phyloP scores from a whole-genome alignment of 139 green algal genomes.

The Tetraselmis striata region DNA sequence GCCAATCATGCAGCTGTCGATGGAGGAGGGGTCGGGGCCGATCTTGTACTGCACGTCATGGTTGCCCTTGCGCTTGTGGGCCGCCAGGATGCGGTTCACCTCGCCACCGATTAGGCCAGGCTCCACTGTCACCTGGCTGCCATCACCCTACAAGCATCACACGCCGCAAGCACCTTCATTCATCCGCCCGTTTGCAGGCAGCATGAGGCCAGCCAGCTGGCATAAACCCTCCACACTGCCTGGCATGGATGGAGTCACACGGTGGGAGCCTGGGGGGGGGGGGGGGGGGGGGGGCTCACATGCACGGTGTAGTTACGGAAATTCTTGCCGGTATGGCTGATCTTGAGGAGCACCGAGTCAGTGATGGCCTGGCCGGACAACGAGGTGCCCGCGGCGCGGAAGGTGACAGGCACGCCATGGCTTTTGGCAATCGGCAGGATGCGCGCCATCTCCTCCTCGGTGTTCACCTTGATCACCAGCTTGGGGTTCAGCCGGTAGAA shows the following conservation, averaged over 20 bases:
- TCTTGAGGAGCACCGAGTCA: slow-evolving; percentile 91
- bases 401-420: slow-evolving; percentile 88
- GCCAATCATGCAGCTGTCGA: slow-evolving; percentile 87
- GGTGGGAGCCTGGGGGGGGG: no score
- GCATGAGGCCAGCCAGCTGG: neutral
- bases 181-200: no score
- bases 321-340: slow-evolving; percentile 91
- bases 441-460: slow-evolving; percentile 76
- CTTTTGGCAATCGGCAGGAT: slow-evolving; percentile 82
- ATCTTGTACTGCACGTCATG: slow-evolving; percentile 92
- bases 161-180: no score
- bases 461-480: slow-evolving; percentile 80
- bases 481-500: slow-evolving; percentile 93
- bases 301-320: slow-evolving; percentile 89
- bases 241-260: neutral
- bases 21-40: slow-evolving; percentile 89
- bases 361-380: slow-evolving; percentile 87
- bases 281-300: slow-evolving; percentile 43
- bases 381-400: slow-evolving; percentile 88
- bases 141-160: slow-evolving; percentile 61
- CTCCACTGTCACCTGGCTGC: slow-evolving; percentile 87
- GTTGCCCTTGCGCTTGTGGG: slow-evolving; percentile 64
- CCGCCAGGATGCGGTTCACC: slow-evolving; percentile 82
- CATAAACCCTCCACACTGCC: neutral
- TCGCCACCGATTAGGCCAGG: slow-evolving; percentile 92